Evolutionary conservation across 495 filamentous ascomycete species (phyloP).

Genomic region (Penicillium riverlandense): DNA sequence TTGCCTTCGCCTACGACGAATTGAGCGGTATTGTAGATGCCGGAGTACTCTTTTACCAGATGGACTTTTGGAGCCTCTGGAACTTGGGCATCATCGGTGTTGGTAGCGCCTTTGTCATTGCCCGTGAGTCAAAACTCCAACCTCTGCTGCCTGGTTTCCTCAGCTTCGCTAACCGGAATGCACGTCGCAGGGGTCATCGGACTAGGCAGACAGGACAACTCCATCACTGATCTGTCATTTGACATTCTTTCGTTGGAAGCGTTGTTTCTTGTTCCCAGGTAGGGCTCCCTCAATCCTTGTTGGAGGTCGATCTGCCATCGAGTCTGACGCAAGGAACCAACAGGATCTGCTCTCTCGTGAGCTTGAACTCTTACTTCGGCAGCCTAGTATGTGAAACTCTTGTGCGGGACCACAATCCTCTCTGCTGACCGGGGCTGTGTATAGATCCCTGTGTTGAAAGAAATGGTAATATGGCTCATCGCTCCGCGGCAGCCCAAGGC

Average conservation of each 20-base stretch:
- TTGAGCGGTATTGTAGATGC: constrained; percentile 76
- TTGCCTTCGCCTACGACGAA: constrained; percentile 84
- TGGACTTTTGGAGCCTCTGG: constrained; percentile 87
- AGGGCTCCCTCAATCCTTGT: constrained; percentile 8
- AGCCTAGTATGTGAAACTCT: constrained; percentile 46
- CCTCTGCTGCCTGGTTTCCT: constrained; percentile 6
- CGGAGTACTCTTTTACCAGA: constrained; percentile 72
- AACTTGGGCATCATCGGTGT: constrained; percentile 84
- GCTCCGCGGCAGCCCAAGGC: constrained; percentile 15
- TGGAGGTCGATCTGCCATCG: constrained; percentile 2
- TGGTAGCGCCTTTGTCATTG: constrained; percentile 62
- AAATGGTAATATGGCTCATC: constrained; percentile 52
- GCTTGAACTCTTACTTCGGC: constrained; percentile 87
- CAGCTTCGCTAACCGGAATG: constrained; percentile 4
- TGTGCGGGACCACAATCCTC: neutral
- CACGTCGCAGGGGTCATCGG: constrained; percentile 58
- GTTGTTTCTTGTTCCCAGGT: constrained; percentile 79
- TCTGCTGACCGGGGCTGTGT: constrained; percentile 18
- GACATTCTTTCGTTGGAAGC: constrained; percentile 86
- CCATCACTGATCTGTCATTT: constrained; percentile 70
- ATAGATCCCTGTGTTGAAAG: constrained; percentile 77
- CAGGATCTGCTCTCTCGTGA: constrained; percentile 79
- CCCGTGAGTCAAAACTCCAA: constrained; percentile 49
- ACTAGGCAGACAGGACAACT: constrained; percentile 49
- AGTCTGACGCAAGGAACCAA: constrained; percentile 10